Base-by-base conservation (phyloP, 768 basidiomycete genomes). In the Coprinopsis marcescibilis region DNA sequence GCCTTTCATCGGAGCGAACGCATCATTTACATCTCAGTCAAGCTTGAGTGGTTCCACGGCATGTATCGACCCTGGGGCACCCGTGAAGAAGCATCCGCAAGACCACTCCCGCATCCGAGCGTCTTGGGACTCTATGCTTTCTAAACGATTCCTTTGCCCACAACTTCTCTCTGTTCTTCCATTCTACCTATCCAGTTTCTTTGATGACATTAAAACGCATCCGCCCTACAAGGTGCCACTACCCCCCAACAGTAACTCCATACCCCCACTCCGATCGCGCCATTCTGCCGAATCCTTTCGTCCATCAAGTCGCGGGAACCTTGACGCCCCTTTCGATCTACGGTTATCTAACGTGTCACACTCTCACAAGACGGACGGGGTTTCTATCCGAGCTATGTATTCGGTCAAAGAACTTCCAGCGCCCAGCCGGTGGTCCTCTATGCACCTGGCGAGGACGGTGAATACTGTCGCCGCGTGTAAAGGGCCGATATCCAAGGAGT, bases 71-170 rank as follows among this genome's bases (percentile, higher is more conserved):
- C 30, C 14, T 2, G 13, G 11, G 17, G n/a, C 39, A 27, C 24
- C 43, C 21, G 20, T 41, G 1, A 25, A 19, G 39, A 51, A 61
- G 12, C 62, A 82, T 55, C 77, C 77, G 14, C 76, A 77, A 52
- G 81, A 87, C 55, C 85, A 88, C 55, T 65, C 73, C 12, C 70
- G 71, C 45, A 70, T 88, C 33, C 75, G 76, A 59, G 64, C 67
- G 3, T 77, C 83, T 3, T 87, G 85, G 83, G 77, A 80, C 44
- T 71, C 73, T 32, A 83, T 87, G 83, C 71, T 87, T 23, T 59
- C 72, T 35, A 67, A 62, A 19, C 69, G 77, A 14, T 83, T 84
- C 56, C 64, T 87, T 26, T 65, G 77, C 0, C 60, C 74, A 6
- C 74, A 74, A 15, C 58, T 80, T 5, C 65, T 79, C 50, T 72